Conservation (phyloP, 768 basidiomycete genomes). For the Cystobasidium onofrii region DNA sequence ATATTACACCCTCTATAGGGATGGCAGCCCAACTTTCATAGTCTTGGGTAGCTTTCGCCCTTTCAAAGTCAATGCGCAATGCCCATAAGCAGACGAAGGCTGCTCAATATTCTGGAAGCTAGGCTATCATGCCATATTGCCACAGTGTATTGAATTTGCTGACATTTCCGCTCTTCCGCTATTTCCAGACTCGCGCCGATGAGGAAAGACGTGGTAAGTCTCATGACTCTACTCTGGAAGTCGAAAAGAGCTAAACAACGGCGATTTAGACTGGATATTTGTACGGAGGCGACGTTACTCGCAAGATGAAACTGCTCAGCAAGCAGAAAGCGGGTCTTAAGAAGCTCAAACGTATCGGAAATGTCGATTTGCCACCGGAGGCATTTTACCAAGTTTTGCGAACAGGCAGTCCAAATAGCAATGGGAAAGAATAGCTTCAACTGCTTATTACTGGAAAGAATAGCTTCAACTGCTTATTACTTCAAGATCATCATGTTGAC, state of each 20-base stretch:
- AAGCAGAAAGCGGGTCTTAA: constrained; percentile 86
- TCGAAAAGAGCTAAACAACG: neutral
- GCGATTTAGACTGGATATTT: constrained; percentile 20
- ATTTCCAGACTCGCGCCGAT: constrained; percentile 37
- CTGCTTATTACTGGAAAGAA: no score
- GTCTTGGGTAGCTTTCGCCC: no score
- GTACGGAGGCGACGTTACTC: constrained; percentile 68
- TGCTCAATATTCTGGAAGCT: no score
- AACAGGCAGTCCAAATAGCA: constrained; percentile 39
- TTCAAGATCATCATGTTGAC: no score
- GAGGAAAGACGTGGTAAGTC: constrained; percentile 55
- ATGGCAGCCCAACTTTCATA: no score
- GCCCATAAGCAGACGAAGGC: no score
- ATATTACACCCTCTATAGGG: no score
- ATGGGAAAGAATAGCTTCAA: constrained; percentile 30
- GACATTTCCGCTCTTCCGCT: neutral
- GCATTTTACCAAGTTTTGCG: constrained; percentile 83
- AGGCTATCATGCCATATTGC: no score
- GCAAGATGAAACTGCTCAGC: constrained; percentile 57
- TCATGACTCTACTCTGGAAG: constrained; percentile 49
- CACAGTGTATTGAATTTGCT: neutral
- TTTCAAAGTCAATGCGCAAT: no score
- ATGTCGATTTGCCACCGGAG: constrained; percentile 65
- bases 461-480: no score
- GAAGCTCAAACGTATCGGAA: constrained; percentile 60